Percentiles rank a stretch among this genome's conserved stretches.
Conservation (phyloP, 1,139 yeast species). For the Geotrichum carabidarum region DNA sequence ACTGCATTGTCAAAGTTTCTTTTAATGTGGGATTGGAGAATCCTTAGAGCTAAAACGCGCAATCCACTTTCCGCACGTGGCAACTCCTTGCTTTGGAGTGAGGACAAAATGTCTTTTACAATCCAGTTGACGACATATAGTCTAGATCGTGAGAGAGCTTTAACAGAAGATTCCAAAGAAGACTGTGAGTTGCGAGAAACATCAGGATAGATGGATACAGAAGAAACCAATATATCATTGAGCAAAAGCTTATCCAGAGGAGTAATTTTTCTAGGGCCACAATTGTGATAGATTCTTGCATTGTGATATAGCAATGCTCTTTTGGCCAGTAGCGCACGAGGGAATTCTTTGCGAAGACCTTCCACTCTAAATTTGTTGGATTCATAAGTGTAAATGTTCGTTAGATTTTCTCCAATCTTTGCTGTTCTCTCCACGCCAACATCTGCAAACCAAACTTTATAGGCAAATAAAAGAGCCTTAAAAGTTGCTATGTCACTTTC, state of each 20-base stretch:
- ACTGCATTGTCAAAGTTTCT: slow-evolving; percentile 54
- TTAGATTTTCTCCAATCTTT: slow-evolving; percentile 48
- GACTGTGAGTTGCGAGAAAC: slow-evolving; percentile 68
- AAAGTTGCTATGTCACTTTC: slow-evolving; percentile 68
- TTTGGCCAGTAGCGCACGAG: slow-evolving; percentile 72
- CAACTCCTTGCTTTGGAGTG: slow-evolving; percentile 51
- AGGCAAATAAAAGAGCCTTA: slow-evolving; percentile 58
- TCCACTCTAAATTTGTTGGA: slow-evolving; percentile 46
- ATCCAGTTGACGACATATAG: slow-evolving; percentile 38
- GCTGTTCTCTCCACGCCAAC: slow-evolving; percentile 71
- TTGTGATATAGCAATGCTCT: slow-evolving; percentile 75
- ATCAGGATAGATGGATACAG: slow-evolving; percentile 68
- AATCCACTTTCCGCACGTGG: slow-evolving; percentile 67
- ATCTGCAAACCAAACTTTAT: slow-evolving; percentile 79
- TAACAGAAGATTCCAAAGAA: slow-evolving; percentile 65
- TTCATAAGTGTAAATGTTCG: slow-evolving; percentile 45
- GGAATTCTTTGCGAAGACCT: slow-evolving; percentile 62
- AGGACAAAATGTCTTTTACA: slow-evolving; percentile 48
- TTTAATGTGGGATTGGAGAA: slow-evolving; percentile 46
- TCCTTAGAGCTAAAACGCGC: slow-evolving; percentile 36
- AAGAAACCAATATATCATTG: slow-evolving; percentile 60
- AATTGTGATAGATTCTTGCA: slow-evolving; percentile 66
- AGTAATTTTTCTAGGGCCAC: slow-evolving; percentile 70
- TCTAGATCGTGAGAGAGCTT: slow-evolving; percentile 64
- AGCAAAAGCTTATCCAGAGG: slow-evolving; percentile 60